Base-by-base conservation (phyloP, 2,329 filamentous ascomycete genomes). In the Teratosphaeria gauchensis region DNA sequence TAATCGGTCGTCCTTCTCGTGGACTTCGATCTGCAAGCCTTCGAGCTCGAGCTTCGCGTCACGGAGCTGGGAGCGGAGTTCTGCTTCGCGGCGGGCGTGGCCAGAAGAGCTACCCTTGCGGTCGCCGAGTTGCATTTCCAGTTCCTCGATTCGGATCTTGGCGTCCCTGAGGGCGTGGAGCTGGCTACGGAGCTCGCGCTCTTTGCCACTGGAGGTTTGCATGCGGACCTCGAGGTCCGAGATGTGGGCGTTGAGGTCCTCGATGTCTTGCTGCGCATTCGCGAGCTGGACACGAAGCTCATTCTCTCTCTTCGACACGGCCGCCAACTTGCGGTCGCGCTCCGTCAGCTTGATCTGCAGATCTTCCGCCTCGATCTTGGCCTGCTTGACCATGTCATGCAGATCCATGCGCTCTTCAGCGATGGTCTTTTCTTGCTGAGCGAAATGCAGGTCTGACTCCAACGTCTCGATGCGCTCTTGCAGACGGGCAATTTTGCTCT, bases 301-400 rank as follows among this genome's bases (percentile, higher is more conserved):
- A 21, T 77, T 75, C 66, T 88, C 84, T n/a, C 81, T 80, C 14
- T 75, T 75, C 35, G 77, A 74, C 31, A 85, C 76, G 33, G 77
- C 73, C 48, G 82, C 81, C 54, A 92, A 82, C 14, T 84, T 80
- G 58, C 83, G 78, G 58, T 90, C 85, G 61, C 88, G 85, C 67
- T 88, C 84, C 5, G 81, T 78, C 31, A 94, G 79, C 67, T 89
- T 85, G 59, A 89, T 80, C 64, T 89, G 85, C n/a, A 94, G 78
- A 52, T 72, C 65, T 56, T 76, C 73, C 14, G 71, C 69, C 56
- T 75, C 72, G 31, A 84, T 77, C 71, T 87, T 84, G 21, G 82
- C 82, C 66, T 83, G 80, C 61, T 83, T 84, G 30, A 86, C 76
- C 71, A 83, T 78, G 56, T 80, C 76, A 62, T 85, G 82, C 21